A percentile compares a stretch with the other conserved stretches of the same genome.
Conservation (phyloP, 768 basidiomycete species). For the Sporobolomyces pararoseus region DNA sequence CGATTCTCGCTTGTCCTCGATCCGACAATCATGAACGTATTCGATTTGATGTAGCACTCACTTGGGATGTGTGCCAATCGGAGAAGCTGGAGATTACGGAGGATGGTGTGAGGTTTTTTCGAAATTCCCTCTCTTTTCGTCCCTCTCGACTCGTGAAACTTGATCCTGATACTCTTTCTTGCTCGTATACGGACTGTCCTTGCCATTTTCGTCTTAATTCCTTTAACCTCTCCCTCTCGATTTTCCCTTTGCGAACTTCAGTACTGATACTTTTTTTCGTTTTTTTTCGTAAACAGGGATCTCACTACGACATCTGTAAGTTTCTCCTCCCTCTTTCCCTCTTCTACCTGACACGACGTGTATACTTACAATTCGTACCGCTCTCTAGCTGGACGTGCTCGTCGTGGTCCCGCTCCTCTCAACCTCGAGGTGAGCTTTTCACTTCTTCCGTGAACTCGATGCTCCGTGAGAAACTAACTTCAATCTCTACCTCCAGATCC, state of each 20-base stretch:
- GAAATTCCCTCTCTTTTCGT: no score
- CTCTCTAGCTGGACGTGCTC: conserved; percentile 92
- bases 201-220: no score
- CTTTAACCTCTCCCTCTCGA: no score
- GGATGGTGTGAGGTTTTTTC: conserved; percentile 64
- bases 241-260: background rate
- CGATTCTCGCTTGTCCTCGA: no score
- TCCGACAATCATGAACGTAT: no score
- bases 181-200: no score
- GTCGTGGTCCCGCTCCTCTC: conserved; percentile 95
- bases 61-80: conserved; percentile 96
- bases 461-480: conserved; percentile 26
- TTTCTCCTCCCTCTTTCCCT: no score
- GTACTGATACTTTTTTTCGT: background rate
- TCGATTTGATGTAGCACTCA: conserved; percentile 63
- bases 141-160: no score
- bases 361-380: no score
- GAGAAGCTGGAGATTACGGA: conserved; percentile 77
- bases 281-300: conserved; percentile 57
- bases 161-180: no score
- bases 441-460: background rate
- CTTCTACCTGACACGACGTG: no score
- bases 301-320: conserved; percentile 84
- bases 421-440: conserved; percentile 61
- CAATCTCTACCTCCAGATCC: conserved; percentile 28